Evolutionary conservation across 2,329 filamentous ascomycete genomes (phyloP), one percentile per base, ranked within the genome.

Genomic region (Cladobotryum mycophilum): DNA sequence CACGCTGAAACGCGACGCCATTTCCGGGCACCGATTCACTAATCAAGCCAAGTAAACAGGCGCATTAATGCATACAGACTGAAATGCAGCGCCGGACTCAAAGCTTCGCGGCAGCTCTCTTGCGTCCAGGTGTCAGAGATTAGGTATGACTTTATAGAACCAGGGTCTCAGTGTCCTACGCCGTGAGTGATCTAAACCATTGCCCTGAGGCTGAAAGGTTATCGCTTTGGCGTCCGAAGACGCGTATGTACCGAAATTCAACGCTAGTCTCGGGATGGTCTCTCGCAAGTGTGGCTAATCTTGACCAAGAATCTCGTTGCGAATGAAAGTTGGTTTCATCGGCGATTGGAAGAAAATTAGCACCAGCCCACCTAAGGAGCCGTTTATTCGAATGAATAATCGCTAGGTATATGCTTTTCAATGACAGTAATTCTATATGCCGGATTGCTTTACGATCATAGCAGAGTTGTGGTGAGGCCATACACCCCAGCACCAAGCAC

Each of bases 341-440:
- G 2, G 25, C 6, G 4, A 30, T 8, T 7, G 25, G 4, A 30
- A 66, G 33, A 34, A 65, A 61, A 43, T 67, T 66, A 9, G 65
- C 65, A 17, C 65, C 65, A 17, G 65, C 61, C 43, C 56, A 59
- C 3, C n/a, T n/a, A n/a, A n/a, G 61, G 61, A 1, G 82, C 86
- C 2, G 83, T 78, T 61, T 88, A 89, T 70, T 87, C 82, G 55
- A 86, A 84, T 53, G 85, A 82, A 64, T 86, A 87, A 65, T 89
- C 85, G 20, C 85, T 85, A 0, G 85, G 85, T 80, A 88, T 86
- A 60, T 88, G 82, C 60, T 86, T 88, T 14, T 85, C 83, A 34
- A 85, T 70, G 40, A 89, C 72, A 0, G 84, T 87, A 54, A 89
- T 50, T 36, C 40, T 54, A 58, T 66, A 65, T n/a, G 51, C 56